Base-by-base conservation (phyloP, 257 asterid genomes). In the Coffea eugenioides region DNA sequence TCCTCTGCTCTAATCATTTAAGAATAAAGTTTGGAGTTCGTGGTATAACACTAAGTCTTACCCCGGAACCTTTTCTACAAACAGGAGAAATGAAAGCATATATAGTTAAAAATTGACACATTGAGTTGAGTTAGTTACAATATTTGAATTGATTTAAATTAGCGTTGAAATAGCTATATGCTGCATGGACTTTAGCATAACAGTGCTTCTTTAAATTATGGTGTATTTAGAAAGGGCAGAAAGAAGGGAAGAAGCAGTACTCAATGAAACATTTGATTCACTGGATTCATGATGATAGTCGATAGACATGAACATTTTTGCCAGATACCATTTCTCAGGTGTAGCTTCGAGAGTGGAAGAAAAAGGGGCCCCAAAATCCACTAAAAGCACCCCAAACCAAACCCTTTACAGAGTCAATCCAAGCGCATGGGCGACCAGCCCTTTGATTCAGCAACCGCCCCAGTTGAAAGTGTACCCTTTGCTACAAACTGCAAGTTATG, bases 331-430 rank as follows among this genome's bases (percentile, higher is more conserved):
- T 25, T 20, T 43, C 39, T 71, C 46, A 76, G 73, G 8, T 25
- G 73, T 62, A 76, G 34, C 31, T 76, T 46, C 21, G 27, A 62
- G 80, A 76, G 51, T 76, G 80, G 80, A 62, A 45, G 59, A 27
- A 43, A 76, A 21, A 76, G 54, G 80, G 80, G 80, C 48, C 62
- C 80, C 80, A 76, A 73, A 25, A 49, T 64, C 72, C 80, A 76
- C 80, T 27, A 7, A 48, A 76, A 25, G 27, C 71, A 27, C 71
- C 72, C 39, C 59, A 15, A 2, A 9, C 49, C 54, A 39, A 39
- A 39, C 43, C 43, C 9, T 10, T 16, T 25, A 41, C 8, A 23
- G 54, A 75, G 61, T 61, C 71, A 45, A 64, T 64, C 43, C 43
- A 39, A 0, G 59, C 79, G 80, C 80, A 76, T 76, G 80, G 61